Evolutionary conservation across 2,329 filamentous ascomycete genomes (phyloP).

Genomic region (Stachybotrys elegans): DNA sequence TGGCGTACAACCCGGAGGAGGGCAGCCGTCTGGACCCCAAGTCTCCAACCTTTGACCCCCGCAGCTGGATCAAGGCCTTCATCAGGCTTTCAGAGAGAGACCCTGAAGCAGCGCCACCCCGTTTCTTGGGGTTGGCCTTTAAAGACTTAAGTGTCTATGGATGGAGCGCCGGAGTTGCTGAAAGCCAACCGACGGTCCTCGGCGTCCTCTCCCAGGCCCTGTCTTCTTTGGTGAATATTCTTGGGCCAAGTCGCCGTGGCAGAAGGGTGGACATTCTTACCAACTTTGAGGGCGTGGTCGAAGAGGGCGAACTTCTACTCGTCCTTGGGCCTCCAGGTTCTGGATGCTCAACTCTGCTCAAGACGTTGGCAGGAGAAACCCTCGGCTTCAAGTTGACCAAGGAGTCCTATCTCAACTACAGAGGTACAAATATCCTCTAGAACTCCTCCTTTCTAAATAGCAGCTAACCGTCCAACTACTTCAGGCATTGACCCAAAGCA

Average conservation of each 20-base stretch:
- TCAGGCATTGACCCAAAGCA: constrained; percentile 22
- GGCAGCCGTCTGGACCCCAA: constrained; percentile 1
- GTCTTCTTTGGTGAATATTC: neutral
- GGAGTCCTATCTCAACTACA: constrained; percentile 41
- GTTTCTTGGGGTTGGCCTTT: neutral
- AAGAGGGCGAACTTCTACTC: constrained; percentile 21
- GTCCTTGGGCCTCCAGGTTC: constrained; percentile 47
- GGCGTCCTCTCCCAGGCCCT: neutral
- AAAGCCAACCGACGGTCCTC: neutral
- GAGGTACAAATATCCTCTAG: constrained; percentile 29
- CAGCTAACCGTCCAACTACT: constrained; percentile 1
- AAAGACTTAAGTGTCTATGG: neutral
- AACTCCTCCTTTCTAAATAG: rapidly evolving
- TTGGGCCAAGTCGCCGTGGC: constrained; percentile 2
- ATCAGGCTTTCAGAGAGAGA: neutral
- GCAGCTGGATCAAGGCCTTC: neutral
- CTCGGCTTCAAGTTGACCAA: constrained; percentile 26
- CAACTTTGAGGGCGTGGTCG: constrained; percentile 22
- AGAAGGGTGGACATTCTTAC: constrained; percentile 18
- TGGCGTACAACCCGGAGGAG: neutral
- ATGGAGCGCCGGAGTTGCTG: neutral
- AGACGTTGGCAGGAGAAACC: constrained; percentile 49
- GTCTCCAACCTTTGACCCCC: neutral
- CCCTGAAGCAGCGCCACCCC: neutral
- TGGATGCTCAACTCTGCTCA: constrained; percentile 54